Conservation (phyloP, 352 stramenopile genomes). For the Elongisporangium prolatum region DNA sequence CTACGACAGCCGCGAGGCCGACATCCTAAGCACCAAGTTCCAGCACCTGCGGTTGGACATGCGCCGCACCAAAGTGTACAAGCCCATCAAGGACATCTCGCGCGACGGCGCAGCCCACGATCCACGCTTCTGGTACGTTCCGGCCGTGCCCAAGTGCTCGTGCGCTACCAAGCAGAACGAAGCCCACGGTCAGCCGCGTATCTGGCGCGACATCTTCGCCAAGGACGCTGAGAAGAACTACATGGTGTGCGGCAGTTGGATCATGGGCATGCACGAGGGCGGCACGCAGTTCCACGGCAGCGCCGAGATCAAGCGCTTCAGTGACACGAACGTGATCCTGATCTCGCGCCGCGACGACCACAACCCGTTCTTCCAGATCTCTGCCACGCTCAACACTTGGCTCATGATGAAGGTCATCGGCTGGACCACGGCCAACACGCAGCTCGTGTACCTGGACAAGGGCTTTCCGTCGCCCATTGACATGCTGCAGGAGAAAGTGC, state of each 20-base stretch:
- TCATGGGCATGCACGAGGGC: not conserved
- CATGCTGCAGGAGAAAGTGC: conserved; percentile 31
- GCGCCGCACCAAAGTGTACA: not conserved
- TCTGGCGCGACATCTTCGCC: not conserved
- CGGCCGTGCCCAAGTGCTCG: not conserved
- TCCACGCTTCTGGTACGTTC: not conserved
- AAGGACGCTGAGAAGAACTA: conserved; percentile 2
- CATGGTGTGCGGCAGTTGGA: conserved; percentile 3
- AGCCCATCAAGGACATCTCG: not conserved
- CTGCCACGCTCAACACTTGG: conserved; percentile 33
- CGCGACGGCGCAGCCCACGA: not conserved
- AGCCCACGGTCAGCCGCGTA: conserved; percentile 1
- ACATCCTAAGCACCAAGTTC: not conserved
- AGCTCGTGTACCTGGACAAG: conserved; percentile 39
- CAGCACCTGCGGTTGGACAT: not conserved
- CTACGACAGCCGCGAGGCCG: not conserved
- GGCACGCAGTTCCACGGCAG: conserved; percentile 3
- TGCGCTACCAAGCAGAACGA: conserved; percentile 1
- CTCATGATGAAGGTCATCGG: conserved; percentile 25
- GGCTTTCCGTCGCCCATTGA: conserved; percentile 38
- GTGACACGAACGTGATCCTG: conserved; percentile 16
- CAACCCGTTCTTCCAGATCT: conserved; percentile 56
- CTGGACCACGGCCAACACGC: conserved; percentile 27
- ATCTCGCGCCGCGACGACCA: conserved; percentile 41
- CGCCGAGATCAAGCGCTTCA: not conserved